Percentiles rank a stretch among this genome's conserved stretches.
These are phyloP conservation scores for Dendrobium chrysotoxum DNA, from an alignment of 106 monocot genomes.

Conservation along the genomic window DNA sequence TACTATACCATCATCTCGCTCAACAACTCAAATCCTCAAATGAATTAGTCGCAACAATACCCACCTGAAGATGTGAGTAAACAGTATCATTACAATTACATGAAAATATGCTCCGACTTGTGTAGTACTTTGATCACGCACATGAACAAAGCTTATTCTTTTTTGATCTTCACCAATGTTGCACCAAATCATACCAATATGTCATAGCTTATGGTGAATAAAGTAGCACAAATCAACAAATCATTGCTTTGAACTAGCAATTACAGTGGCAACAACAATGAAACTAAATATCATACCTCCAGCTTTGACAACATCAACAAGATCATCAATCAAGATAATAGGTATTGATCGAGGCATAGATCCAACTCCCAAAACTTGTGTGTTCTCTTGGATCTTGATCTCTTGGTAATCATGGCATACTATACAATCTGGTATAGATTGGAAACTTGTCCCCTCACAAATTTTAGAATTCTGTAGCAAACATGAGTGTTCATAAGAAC, in stretches of 20 bases:
- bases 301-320: constrained; percentile 96
- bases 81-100: background rate
- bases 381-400: constrained; percentile 92
- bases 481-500: background rate
- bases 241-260: background rate
- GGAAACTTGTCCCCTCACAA: constrained; percentile 71
- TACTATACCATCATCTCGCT: no score
- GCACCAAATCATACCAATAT: background rate
- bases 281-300: constrained; percentile 51
- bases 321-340: constrained; percentile 87
- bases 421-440: constrained; percentile 63
- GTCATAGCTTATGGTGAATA: background rate
- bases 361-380: constrained; percentile 82
- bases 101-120: background rate
- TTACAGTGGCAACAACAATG: background rate
- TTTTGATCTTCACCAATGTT: background rate
- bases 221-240: background rate
- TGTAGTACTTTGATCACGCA: background rate
- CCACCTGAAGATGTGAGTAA: no score
- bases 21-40: background rate
- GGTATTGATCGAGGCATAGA: constrained; percentile 97
- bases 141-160: background rate
- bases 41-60: background rate
- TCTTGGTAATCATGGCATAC: constrained; percentile 98
- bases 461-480: constrained; percentile 39